These are phyloP conservation scores for Ilex aquifolium DNA, from an alignment of 257 asterid species.

Conservation along the genomic window DNA sequence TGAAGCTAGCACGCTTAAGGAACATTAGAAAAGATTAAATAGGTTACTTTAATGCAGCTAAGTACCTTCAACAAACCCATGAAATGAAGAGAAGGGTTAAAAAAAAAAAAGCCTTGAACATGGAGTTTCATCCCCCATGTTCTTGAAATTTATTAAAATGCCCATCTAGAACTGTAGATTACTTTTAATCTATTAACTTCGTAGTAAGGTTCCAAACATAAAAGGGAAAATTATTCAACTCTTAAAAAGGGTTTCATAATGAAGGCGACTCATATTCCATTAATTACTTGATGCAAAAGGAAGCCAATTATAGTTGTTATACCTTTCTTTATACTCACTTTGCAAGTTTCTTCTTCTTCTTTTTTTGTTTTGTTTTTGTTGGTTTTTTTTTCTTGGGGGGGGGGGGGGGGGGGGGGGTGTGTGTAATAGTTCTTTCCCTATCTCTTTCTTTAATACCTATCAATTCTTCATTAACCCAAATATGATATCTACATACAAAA, in stretches of 20 bases:
- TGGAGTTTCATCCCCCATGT: background rate
- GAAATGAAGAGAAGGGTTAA: background rate
- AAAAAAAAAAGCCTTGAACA: background rate
- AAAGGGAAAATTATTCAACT: background rate
- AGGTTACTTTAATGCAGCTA: no score
- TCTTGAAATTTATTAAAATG: background rate
- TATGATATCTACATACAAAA: no score
- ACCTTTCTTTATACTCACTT: conserved; percentile 56
- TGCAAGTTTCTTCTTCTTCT: background rate
- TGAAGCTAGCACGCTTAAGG: background rate
- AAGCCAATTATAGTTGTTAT: conserved; percentile 13
- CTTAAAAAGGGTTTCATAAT: background rate
- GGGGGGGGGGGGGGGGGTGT: no score
- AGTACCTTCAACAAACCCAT: background rate
- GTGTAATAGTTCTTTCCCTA: no score
- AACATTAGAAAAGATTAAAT: no score
- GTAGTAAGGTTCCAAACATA: background rate
- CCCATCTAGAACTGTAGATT: no score
- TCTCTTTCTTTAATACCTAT: background rate
- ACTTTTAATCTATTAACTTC: no score
- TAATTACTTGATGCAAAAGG: background rate
- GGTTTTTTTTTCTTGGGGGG: no score
- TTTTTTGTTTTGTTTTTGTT: background rate
- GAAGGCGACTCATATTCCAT: background rate
- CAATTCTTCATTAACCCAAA: no score